Evolutionary conservation across 305 asterid genomes (phyloP).

Genomic region (Fraxinus baroniana): DNA sequence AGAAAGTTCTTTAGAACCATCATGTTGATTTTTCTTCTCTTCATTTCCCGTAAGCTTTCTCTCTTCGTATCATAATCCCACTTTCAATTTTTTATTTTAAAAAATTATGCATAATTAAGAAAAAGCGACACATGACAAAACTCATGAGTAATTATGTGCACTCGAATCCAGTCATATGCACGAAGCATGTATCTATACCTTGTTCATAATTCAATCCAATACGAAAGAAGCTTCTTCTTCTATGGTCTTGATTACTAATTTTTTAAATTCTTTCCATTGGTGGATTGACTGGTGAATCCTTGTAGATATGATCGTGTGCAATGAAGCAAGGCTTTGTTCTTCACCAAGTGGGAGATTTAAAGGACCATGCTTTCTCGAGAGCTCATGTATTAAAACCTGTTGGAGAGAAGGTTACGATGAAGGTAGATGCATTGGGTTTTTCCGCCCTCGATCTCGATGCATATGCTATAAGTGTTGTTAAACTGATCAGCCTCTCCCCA

Average conservation of each 20-base stretch:
- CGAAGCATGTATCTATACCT: background rate
- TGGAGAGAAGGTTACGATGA: conserved; percentile 22
- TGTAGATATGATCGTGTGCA: background rate
- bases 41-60: background rate
- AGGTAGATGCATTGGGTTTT: conserved; percentile 19
- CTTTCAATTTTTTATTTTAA: background rate
- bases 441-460: background rate
- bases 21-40: background rate
- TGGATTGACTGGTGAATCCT: background rate
- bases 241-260: background rate
- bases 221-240: background rate
- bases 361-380: background rate
- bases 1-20: background rate
- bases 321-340: conserved; percentile 18
- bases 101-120: background rate
- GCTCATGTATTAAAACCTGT: background rate
- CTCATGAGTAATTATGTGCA: background rate
- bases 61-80: background rate
- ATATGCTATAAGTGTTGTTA: conserved; percentile 22
- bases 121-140: background rate
- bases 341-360: conserved; percentile 9
- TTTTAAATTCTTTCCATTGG: background rate
- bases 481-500: background rate
- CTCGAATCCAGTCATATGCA: background rate
- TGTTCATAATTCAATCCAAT: background rate